Percentiles rank a stretch among this genome's conserved stretches.
Conservation (phyloP, 305 asterid genomes). For the Fraxinus xanthoxyloides region DNA sequence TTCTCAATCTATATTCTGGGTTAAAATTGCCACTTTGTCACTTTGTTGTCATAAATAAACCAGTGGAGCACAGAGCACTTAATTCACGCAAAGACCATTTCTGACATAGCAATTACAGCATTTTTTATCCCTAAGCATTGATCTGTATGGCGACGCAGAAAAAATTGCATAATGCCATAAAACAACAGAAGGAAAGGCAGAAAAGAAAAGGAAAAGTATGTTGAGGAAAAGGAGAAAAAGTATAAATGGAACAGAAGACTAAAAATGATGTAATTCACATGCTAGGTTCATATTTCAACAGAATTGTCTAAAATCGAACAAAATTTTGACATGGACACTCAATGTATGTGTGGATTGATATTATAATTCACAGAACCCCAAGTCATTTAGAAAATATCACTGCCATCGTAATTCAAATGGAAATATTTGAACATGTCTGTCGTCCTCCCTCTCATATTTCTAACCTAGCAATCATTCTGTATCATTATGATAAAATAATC, state of each 20-base stretch:
- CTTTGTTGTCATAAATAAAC: not conserved
- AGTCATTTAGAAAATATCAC: conserved; percentile 2
- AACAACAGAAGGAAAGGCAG: not conserved
- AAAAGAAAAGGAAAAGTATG: not conserved
- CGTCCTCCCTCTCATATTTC: not conserved
- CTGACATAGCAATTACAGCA: not conserved
- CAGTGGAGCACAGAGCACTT: not conserved
- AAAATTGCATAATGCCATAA: not conserved
- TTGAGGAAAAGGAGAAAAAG: not conserved
- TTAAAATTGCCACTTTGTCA: not conserved
- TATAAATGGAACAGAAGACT: not conserved
- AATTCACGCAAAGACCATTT: not conserved
- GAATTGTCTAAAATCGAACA: not conserved
- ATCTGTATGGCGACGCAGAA: not conserved
- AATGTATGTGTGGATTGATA: not conserved
- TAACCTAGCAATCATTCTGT: not conserved
- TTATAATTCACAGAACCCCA: not conserved
- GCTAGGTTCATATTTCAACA: not conserved
- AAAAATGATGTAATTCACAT: not conserved
- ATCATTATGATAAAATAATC: not conserved
- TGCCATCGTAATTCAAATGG: not conserved
- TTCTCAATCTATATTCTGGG: not conserved
- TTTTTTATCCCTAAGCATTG: not conserved
- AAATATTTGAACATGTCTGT: not conserved
- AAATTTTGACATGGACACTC: not conserved